Evolutionary conservation across 1,284 basidiomycete species (phyloP), one percentile per base, ranked within the genome.

Genomic region (Cerioporus squamosus): DNA sequence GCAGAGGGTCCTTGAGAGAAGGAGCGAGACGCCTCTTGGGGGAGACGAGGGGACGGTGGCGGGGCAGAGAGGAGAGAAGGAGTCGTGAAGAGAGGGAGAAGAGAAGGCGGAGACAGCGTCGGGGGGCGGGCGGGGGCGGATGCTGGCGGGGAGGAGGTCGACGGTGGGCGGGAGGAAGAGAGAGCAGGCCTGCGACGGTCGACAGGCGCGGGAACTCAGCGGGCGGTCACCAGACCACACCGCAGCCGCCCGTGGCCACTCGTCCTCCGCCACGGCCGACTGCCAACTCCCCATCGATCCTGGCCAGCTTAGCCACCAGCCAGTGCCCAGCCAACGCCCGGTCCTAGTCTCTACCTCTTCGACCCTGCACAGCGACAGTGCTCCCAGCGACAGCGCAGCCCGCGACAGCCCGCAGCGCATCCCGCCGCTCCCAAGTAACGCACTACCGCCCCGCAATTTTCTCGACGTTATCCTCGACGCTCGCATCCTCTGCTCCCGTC

Each of bases 161-260:
- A n/a, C 51, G 29, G 53, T 51, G 57, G 44, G 55, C 51, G 62
- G 56, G 58, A 59, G 59, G 63, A 56, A 63, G 55, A 58, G 61
- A 36, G 52, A 63, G 55, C 55, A 38, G 55, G 40, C 45, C 55
- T 57, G 26, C 43, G 57, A 60, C 59, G 59, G 63, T 52, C 62
- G 36, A 48, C 50, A 57, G 45, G 40, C 56, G 56, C 56, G 50
- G 36, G 55, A 43, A 44, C 26, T 14, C 5, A 22, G 26, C 36
- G 14, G 31, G 40, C 53, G 43, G 55, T 57, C 55, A 57, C 49
- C 55, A 57, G 55, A 57, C 55, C 55, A 18, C 40, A n/a, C 40
- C 15, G 15, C 20, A 4, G 5, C 10, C 40, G 40, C 40, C 40
- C n/a, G 40, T 15, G 17, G 5, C 5, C n/a, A 18, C n/a, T 8